phyloP scores from a whole-genome alignment of 768 basidiomycete genomes.

The Mycena vitilis region DNA sequence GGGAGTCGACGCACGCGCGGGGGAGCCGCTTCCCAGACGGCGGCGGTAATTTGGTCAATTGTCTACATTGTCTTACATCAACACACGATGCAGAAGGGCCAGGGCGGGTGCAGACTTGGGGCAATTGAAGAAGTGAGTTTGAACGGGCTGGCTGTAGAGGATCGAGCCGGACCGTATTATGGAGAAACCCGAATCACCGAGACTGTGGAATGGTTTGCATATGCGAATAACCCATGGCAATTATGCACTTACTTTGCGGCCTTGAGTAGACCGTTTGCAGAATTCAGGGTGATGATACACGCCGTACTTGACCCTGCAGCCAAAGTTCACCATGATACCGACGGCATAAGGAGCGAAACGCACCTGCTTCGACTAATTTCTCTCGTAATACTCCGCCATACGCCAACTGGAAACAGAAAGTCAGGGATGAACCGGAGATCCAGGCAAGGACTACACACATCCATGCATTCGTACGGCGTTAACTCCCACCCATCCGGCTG shows the following conservation, averaged over 20 bases:
- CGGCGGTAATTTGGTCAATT: constrained; percentile 39
- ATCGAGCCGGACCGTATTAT: constrained; percentile 60
- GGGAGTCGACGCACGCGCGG: constrained; percentile 35
- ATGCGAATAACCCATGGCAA: constrained; percentile 6
- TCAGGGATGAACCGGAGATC: constrained; percentile 27
- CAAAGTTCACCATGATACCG: not conserved
- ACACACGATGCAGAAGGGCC: constrained; percentile 17
- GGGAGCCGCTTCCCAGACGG: constrained; percentile 34
- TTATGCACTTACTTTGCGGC: constrained; percentile 69
- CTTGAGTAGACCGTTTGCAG: constrained; percentile 61
- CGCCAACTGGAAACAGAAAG: constrained; percentile 41
- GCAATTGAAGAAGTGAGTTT: constrained; percentile 37
- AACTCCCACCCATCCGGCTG: constrained; percentile 62
- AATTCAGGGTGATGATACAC: constrained; percentile 63
- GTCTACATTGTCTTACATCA: constrained; percentile 29
- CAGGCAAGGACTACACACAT: constrained; percentile 36
- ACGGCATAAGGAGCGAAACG: not conserved
- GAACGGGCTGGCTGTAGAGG: constrained; percentile 45
- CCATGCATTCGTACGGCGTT: constrained; percentile 48
- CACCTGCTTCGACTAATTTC: constrained; percentile 42
- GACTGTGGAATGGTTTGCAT: constrained; percentile 42
- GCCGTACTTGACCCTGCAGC: constrained; percentile 68
- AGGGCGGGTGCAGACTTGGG: constrained; percentile 28
- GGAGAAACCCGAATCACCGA: constrained; percentile 65
- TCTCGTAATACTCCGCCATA: constrained; percentile 63